Evolutionary conservation across 805 yeast species (phyloP), one percentile per base, ranked within the genome.

Genomic region (Ascoidea asiatica): DNA sequence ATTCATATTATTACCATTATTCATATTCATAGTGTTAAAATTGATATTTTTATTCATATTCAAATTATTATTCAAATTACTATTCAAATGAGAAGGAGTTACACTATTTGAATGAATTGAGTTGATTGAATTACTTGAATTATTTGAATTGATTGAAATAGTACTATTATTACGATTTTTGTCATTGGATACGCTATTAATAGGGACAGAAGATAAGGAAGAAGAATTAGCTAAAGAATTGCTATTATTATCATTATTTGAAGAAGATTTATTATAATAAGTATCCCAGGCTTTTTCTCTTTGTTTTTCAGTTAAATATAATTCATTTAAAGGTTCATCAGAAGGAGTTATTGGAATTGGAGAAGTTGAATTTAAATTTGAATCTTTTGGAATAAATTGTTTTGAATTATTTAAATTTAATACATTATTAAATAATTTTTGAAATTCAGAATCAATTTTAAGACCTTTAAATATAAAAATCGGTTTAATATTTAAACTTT

Each of bases 401-500:
- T 11, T 17, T 5, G 41, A 22, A 7, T 37, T 21, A 36, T 42
- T 29, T 11, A 40, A 11, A 11, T 37, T 41, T 17, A 40, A 21
- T 5, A 55, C 39, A 42, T 53, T 56, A 35, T 55, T 53, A 17
- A 50, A 42, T 41, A 56, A 55, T 17, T 54, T 51, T 23, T 23
- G 33, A 43, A 52, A 55, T 44, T 63, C 63, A 15, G 56, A 48
- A 15, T 56, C 55, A 35, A 73, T 72, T 43, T 66, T 63, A 46
- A 78, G 65, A 1, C 97, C 97, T 4, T 79, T 71, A 46, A 88
- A 77, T 5, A 88, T 81, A 58, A 85, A 88, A 15, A 87, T 62
- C 0, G 95, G 95, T n/a, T 77, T 80, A 46, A 88, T 75, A 43
- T 76, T 72, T 48, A 69, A 69, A 43, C 75, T 77, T 42, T 69